phyloP scores from a whole-genome alignment of 805 yeast species.

The Kuraishia cidri region DNA sequence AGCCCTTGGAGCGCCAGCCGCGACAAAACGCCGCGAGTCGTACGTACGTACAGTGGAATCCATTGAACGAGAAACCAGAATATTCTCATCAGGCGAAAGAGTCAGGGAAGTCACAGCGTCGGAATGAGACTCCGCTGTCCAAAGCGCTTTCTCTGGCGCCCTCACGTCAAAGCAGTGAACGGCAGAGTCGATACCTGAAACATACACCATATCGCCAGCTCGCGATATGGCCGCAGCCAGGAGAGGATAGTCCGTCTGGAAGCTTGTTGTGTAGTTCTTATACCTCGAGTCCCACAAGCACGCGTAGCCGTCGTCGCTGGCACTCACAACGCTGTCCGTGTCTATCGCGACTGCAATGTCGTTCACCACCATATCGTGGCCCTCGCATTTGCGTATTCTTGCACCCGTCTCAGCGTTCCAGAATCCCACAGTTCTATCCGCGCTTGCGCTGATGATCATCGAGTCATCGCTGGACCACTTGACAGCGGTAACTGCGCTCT shows the following conservation, averaged over 20 bases:
- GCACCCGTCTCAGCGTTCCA: conserved; percentile 57
- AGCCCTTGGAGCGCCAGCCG: conserved; percentile 27
- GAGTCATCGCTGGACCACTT: conserved; percentile 41
- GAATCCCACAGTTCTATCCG: conserved; percentile 51
- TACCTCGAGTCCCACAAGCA: conserved; percentile 59
- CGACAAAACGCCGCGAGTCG: conserved; percentile 39
- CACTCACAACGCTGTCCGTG: conserved; percentile 29
- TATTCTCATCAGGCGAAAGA: conserved; percentile 35
- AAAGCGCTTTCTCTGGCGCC: conserved; percentile 26
- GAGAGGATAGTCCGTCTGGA: conserved; percentile 49
- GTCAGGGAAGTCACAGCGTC: conserved; percentile 51
- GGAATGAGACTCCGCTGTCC: conserved; percentile 34
- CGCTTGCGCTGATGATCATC: conserved; percentile 39
- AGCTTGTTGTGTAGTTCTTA: conserved; percentile 28
- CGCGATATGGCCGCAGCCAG: conserved; percentile 33
- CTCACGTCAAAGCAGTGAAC: conserved; percentile 54
- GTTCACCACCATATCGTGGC: conserved; percentile 47
- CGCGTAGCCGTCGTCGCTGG: conserved; percentile 57
- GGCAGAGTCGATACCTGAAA: conserved; percentile 62
- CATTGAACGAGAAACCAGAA: conserved; percentile 39
- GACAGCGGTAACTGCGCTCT: conserved; percentile 54
- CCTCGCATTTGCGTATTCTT: conserved; percentile 43
- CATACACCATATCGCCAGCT: conserved; percentile 34
- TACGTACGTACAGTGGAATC: conserved; percentile 50
- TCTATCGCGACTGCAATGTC: conserved; percentile 30